Base-by-base conservation (phyloP, 148 eudicot genomes). In the Chenopodium album region DNA sequence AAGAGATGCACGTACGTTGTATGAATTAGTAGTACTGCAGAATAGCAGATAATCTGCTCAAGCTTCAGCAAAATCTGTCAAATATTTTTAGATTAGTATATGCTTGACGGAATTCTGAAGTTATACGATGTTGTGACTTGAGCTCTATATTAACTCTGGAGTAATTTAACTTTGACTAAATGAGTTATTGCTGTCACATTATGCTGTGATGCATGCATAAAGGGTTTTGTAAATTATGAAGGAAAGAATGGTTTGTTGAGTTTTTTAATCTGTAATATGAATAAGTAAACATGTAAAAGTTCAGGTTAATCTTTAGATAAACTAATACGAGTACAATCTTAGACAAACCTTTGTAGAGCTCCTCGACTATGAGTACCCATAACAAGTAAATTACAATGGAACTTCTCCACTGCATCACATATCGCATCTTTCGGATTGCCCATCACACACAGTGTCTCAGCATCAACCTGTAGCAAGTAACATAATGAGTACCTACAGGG, bases 391-490 rank as follows among this genome's bases (percentile, higher is more conserved):
- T 78, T 48, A 47, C 89, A 76, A 32, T 86, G 65, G 19, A 41
- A 75, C 79, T 90, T 90, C 32, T 93, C 87, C n/a, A 88, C 91
- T 7, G 92, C 89, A 74, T 87, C 88, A 83, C 93, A 91, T 75
- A 91, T 90, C n/a, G 83, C 85, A 56, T 86, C 92, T 81, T 86
- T 89, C 0, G 94, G 92, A 79, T 91, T 88, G 20, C 97, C 97
- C 74, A 87, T 81, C 80, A 83, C 89, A 70, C 82, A 85, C 52
- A 86, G 19, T n/a, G 88, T 85, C 60, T 89, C 90, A 71, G 93
- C 93, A 12, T 46, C 77, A 34, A 91, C 75, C 94, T 91, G 86
- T 20, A 34, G 28, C 56, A 72, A 69, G 50, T 34, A 4, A 46
- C 23, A 22, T 71, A 41, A 34, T 67, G 19, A 74, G 48, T 22